phyloP scores from a whole-genome alignment of 768 basidiomycete species.

The Panaeolus papilionaceus region DNA sequence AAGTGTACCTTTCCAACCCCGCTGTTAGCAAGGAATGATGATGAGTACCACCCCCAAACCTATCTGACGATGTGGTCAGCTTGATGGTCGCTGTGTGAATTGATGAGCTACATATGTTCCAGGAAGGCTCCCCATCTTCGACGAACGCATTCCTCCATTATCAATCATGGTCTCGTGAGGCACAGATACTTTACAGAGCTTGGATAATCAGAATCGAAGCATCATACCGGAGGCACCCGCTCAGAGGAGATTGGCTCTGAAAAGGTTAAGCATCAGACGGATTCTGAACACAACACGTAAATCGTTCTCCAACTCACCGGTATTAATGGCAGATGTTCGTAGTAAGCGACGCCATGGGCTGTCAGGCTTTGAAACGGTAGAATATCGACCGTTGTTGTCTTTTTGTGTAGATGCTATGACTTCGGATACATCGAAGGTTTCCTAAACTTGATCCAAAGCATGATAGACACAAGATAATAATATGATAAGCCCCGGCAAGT shows the following conservation, averaged over 20 bases:
- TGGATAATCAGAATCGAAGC: background rate
- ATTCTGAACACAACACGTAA: conserved; percentile 3
- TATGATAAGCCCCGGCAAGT: background rate
- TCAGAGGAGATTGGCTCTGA: conserved; percentile 3
- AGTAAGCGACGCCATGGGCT: background rate
- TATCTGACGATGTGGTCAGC: background rate
- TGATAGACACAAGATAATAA: background rate
- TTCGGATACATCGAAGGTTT: background rate
- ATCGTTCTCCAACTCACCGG: conserved; percentile 11
- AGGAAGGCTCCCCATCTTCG: background rate
- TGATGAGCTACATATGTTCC: conserved; percentile 6
- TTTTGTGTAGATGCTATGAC: background rate
- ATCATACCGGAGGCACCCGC: background rate
- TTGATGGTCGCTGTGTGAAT: conserved; percentile 11
- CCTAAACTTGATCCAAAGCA: background rate
- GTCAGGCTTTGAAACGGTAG: background rate
- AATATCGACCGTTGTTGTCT: background rate
- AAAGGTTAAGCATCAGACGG: conserved; percentile 6
- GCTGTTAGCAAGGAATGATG: background rate
- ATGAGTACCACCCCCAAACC: background rate
- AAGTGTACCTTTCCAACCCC: background rate
- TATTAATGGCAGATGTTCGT: background rate
- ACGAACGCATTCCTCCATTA: background rate
- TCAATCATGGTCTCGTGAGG: background rate
- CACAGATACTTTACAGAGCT: background rate